Evolutionary conservation across 2,329 filamentous ascomycete species (phyloP).

Genomic region (Hymenoscyphus repandus): DNA sequence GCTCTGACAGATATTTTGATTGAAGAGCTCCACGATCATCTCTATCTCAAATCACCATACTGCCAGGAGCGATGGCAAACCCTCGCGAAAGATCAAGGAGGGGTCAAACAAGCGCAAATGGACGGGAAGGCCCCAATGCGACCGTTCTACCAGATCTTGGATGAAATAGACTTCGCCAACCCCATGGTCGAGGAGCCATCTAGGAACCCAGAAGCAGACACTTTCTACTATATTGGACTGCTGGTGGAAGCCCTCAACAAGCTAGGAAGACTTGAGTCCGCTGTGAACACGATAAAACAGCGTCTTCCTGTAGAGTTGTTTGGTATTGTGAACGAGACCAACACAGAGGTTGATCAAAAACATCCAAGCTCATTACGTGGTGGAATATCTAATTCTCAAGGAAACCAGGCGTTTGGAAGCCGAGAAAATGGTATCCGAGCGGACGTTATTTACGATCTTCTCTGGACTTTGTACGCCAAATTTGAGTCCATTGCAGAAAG

Average conservation of each 20-base stretch:
- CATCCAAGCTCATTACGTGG: constrained; percentile 77
- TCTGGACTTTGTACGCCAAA: constrained; percentile 91
- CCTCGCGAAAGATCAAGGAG: constrained; percentile 62
- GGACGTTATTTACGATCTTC: constrained; percentile 82
- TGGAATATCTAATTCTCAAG: constrained; percentile 42
- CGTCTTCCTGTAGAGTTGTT: constrained; percentile 91
- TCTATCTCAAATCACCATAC: constrained; percentile 96
- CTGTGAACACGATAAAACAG: constrained; percentile 87
- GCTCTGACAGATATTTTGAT: constrained; percentile 88
- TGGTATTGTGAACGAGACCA: constrained; percentile 88
- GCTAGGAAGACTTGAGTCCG: constrained; percentile 77
- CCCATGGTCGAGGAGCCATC: constrained; percentile 77
- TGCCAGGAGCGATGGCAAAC: constrained; percentile 94
- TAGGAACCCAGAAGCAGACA: constrained; percentile 91
- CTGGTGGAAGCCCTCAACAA: constrained; percentile 87
- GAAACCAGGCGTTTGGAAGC: constrained; percentile 57
- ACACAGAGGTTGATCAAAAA: constrained; percentile 86
- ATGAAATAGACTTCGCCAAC: constrained; percentile 54
- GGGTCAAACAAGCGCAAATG: constrained; percentile 38
- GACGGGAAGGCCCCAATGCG: constrained; percentile 36
- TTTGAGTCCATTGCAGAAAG: constrained; percentile 97
- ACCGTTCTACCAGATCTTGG: constrained; percentile 56
- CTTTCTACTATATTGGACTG: constrained; percentile 86
- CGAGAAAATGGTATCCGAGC: constrained; percentile 72
- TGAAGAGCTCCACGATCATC: constrained; percentile 95